These are phyloP conservation scores for Myxozyma nipponensis DNA, from an alignment of 805 yeast genomes.

Conservation along the genomic window DNA sequence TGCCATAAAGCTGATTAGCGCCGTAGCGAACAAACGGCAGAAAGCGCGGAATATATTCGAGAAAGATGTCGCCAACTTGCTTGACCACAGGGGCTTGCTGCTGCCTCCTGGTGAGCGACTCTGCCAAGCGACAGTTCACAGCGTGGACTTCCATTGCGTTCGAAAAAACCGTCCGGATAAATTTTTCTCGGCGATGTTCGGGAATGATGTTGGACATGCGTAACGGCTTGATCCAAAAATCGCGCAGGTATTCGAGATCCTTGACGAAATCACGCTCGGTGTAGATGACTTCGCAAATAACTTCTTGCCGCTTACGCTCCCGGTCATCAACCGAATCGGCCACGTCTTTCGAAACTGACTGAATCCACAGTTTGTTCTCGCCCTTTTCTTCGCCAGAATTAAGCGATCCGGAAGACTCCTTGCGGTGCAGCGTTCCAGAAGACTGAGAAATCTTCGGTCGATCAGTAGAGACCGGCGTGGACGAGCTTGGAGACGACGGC, in stretches of 20 bases:
- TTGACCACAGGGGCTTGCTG: constrained; percentile 79
- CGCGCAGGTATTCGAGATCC: constrained; percentile 87
- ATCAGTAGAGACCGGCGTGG: constrained; percentile 9
- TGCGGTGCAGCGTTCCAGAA: constrained; percentile 39
- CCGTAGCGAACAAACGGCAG: constrained; percentile 93
- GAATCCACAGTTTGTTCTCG: constrained; percentile 86
- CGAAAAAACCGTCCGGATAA: constrained; percentile 85
- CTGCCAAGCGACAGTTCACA: constrained; percentile 80
- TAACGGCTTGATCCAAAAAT: constrained; percentile 89
- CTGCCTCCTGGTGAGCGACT: constrained; percentile 82
- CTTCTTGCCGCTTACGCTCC: constrained; percentile 91
- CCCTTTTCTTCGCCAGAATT: constrained; percentile 58
- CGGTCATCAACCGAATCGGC: constrained; percentile 73
- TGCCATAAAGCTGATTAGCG: constrained; percentile 92
- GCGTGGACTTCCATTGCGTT: constrained; percentile 83
- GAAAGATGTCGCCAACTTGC: constrained; percentile 79
- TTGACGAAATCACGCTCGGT: constrained; percentile 95
- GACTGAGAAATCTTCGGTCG: constrained; percentile 45
- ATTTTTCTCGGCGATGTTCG: constrained; percentile 81
- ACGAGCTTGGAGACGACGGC: constrained; percentile 4
- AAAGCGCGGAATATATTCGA: constrained; percentile 78
- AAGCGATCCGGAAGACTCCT: constrained; percentile 14
- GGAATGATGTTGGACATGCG: constrained; percentile 85
- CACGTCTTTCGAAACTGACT: constrained; percentile 76
- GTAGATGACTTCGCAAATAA: constrained; percentile 86